Conservation (phyloP, 1,284 basidiomycete genomes). For the Ganoderma meredithae region DNA sequence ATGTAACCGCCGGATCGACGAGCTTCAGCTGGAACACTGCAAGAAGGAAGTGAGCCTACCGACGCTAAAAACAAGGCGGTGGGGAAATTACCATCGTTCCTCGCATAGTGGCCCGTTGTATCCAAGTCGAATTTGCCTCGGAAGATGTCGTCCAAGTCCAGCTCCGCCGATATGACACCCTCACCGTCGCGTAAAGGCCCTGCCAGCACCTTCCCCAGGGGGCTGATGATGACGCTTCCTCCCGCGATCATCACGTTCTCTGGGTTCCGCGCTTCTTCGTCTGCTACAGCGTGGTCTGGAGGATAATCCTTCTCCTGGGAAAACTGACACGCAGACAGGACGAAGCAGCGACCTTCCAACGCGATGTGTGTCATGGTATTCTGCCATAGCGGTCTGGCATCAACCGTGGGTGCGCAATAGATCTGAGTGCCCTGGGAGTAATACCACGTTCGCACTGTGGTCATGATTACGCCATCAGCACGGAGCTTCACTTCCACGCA, state of each 20-base stretch:
- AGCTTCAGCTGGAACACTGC: constrained; percentile 35
- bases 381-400: constrained; percentile 69
- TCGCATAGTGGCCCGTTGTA: constrained; percentile 72
- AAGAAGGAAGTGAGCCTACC: constrained; percentile 1
- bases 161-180: constrained; percentile 68
- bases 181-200: constrained; percentile 70
- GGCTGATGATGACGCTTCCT: constrained; percentile 73
- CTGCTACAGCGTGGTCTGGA: constrained; percentile 56
- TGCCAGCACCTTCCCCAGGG: constrained; percentile 71
- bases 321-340: constrained; percentile 72
- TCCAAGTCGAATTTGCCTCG: constrained; percentile 81
- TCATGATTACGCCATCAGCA: constrained; percentile 13
- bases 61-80: too few relatives aligned
- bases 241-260: constrained; percentile 73
- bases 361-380: constrained; percentile 78
- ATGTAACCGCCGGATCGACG: constrained; percentile 20
- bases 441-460: constrained; percentile 63
- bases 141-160: constrained; percentile 67
- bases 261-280: constrained; percentile 48
- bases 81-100: constrained; percentile 59
- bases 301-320: constrained; percentile 70
- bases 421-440: constrained; percentile 70
- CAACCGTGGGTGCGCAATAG: constrained; percentile 78
- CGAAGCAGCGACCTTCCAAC: constrained; percentile 80
- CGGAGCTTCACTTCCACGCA: not conserved